phyloP scores from a whole-genome alignment of 148 eudicot genomes.

The Rhododendron molle region DNA sequence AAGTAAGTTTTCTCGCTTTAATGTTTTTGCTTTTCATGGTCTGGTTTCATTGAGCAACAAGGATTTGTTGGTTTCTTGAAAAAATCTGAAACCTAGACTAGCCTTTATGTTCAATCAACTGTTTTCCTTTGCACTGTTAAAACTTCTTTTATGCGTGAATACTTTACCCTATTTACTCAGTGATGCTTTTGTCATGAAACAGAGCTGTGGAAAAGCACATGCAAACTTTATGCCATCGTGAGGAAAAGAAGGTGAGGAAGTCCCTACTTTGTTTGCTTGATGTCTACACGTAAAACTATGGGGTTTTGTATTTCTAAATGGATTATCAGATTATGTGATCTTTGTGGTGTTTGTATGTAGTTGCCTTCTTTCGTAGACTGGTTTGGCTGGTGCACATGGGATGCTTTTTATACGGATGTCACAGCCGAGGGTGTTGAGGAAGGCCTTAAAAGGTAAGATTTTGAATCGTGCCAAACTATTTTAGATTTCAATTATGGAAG shows the following conservation, averaged over 20 bases:
- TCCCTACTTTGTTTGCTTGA: not conserved
- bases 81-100: not conserved
- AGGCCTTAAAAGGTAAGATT: conserved; percentile 69
- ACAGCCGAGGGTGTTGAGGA: conserved; percentile 94
- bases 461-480: not conserved
- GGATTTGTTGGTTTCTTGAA: conserved; percentile 5
- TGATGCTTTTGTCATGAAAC: conserved; percentile 13
- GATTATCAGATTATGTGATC: not conserved
- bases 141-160: not conserved
- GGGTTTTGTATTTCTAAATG: not conserved
- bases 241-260: conserved; percentile 71
- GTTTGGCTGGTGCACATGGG: conserved; percentile 99
- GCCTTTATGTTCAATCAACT: not conserved
- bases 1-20: conserved; percentile 43
- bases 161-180: not conserved
- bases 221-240: conserved; percentile 85
- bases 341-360: conserved; percentile 30
- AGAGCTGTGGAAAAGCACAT: conserved; percentile 87
- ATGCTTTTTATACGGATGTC: conserved; percentile 98
- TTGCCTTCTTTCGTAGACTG: conserved; percentile 85
- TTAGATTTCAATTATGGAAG: not conserved
- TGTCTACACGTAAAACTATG: not conserved
- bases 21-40: not conserved
- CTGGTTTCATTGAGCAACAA: not conserved
- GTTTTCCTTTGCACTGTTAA: not conserved